Base-by-base conservation (phyloP, 768 basidiomycete species). In the Termitomyces sp. region DNA sequence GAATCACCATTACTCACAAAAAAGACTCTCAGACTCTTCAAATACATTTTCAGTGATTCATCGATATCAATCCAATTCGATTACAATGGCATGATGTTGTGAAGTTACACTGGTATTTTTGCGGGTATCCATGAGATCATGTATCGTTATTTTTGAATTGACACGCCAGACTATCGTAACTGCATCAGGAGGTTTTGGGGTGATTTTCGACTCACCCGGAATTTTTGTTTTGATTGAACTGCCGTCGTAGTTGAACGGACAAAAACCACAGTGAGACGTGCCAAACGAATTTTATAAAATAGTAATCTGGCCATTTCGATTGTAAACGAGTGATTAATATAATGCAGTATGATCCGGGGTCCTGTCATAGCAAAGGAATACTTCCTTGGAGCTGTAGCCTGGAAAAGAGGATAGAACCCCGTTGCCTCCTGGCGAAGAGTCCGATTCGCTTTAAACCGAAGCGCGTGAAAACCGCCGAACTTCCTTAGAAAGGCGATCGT, bases 401-500 rank as follows among this genome's bases (percentile, higher is more conserved):
- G 35, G 23, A 40, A 51, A 45, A 45, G 16, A 45, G 44, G 44
- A 27, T 44, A 45, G 37, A 39, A 51, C n/a, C 49, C 37, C 19
- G 30, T 35, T 28, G 25, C 37, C 49, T 51, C 25, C 49, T 51
- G 49, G 23, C 35, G 7, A 50, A 39, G 27, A 40, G 37, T 37
- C 16, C 32, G 32, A 43, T 43, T 43, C 27, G 44, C 44, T 27
- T 28, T 39, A 27, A 19, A 39, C 17, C 17, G 50, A 51, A 51
- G 17, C 11, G 25, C 17, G n/a, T 5, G 37, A 51, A 39, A 27
- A 39, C 37, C 37, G 25, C 25, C 25, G 50, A 51, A 39, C 25
- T 51, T 51, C 50, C 50, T 51, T 14, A 51, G n/a, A 25, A 37
- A 51, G 37, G 35, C 17, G 50, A 51, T 51, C 50, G 37, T 51